These are phyloP conservation scores for Salix exigua DNA, from an alignment of 345 rosid species.

Conservation along the genomic window DNA sequence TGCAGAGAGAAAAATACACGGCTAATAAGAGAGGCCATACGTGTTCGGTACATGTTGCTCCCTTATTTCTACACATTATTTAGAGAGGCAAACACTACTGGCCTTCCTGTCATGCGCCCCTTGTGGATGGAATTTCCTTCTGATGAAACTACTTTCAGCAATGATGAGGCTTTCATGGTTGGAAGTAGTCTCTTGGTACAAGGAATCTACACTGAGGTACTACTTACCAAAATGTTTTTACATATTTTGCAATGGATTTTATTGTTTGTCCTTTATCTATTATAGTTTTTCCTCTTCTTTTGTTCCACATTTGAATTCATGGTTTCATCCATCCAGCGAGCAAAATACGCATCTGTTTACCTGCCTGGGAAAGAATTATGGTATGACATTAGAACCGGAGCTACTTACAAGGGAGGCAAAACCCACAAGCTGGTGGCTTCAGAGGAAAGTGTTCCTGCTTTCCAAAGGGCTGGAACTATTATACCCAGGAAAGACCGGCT, in stretches of 20 bases:
- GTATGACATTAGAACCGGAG: constrained; percentile 82
- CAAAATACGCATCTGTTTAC: constrained; percentile 69
- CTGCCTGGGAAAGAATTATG: constrained; percentile 88
- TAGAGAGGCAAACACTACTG: constrained; percentile 86
- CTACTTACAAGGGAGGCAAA: constrained; percentile 55
- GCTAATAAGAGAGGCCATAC: constrained; percentile 90
- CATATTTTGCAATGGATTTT: neutral
- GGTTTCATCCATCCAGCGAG: constrained; percentile 41
- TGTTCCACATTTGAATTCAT: neutral
- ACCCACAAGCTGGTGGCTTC: constrained; percentile 66
- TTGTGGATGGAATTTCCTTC: constrained; percentile 99
- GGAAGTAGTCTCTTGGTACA: constrained; percentile 87
- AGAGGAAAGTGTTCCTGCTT: constrained; percentile 86
- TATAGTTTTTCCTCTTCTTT: constrained; percentile 2
- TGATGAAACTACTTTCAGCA: constrained; percentile 75
- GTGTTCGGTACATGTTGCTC: constrained; percentile 71
- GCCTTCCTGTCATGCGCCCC: constrained; percentile 83
- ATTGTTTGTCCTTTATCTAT: neutral
- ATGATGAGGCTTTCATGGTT: constrained; percentile 97
- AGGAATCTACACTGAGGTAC: constrained; percentile 88
- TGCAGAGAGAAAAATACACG: constrained; percentile 76
- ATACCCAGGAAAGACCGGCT: constrained; percentile 87
- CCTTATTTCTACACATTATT: constrained; percentile 94
- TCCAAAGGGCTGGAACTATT: constrained; percentile 95
- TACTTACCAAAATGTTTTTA: neutral